Percentiles rank a stretch among this genome's conserved stretches.
These are phyloP conservation scores for Phlebiopsis gigantea DNA, from an alignment of 768 basidiomycete species.

Conservation along the genomic window DNA sequence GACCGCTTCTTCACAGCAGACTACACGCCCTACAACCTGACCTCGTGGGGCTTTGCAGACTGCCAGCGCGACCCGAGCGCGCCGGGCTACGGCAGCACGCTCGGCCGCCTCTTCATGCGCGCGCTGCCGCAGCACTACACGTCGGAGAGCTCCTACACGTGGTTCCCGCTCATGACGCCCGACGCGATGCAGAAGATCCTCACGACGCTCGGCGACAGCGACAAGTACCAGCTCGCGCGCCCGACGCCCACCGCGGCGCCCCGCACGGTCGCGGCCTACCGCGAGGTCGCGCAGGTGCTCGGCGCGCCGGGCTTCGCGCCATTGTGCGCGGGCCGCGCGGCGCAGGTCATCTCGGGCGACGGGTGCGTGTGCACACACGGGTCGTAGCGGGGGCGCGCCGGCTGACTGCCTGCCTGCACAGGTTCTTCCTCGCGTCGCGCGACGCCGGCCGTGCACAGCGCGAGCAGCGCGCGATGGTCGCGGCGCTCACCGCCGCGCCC, in stretches of 20 bases:
- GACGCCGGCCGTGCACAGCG: conserved; percentile 33
- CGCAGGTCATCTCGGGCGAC: conserved; percentile 48
- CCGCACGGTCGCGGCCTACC: conserved; percentile 39
- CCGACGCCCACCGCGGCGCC: conserved; percentile 32
- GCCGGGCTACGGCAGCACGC: conserved; percentile 71
- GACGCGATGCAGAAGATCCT: conserved; percentile 57
- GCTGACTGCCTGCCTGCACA: conserved; percentile 20
- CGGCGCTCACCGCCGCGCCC: conserved; percentile 41
- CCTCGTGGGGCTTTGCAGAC: conserved; percentile 81
- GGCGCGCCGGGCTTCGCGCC: conserved; percentile 41
- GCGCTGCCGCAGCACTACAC: conserved; percentile 66
- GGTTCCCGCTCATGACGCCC: conserved; percentile 88
- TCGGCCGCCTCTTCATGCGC: conserved; percentile 71
- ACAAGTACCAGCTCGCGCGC: conserved; percentile 50
- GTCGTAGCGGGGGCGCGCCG: background rate
- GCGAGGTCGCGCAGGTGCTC: conserved; percentile 48
- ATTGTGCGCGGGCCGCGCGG: conserved; percentile 46
- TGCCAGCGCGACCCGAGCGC: conserved; percentile 69
- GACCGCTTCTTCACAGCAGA: conserved; percentile 82
- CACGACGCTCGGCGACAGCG: conserved; percentile 44
- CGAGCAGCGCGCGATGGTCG: conserved; percentile 43
- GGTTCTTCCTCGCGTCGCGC: conserved; percentile 62
- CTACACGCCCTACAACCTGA: conserved; percentile 75
- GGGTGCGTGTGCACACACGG: conserved; percentile 39
- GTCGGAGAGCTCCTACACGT: conserved; percentile 69